A percentile compares a stretch with the other conserved stretches of the same genome.
These are phyloP conservation scores for Lolium multiflorum DNA, from an alignment of 176 grass and related monocot genomes.

Conservation along the genomic window DNA sequence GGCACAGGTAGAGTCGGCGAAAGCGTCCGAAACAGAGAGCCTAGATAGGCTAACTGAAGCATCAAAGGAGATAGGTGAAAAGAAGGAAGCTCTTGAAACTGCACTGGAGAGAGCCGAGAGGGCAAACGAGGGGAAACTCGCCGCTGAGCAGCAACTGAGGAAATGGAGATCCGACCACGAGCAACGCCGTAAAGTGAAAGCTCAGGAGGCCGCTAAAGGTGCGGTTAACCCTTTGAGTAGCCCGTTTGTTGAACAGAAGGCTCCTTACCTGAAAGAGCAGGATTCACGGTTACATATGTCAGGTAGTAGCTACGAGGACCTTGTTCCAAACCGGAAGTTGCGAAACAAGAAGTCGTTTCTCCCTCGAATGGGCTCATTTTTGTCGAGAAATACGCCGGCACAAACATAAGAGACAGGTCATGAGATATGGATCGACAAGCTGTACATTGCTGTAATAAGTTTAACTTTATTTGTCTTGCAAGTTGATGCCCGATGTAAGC, in stretches of 20 bases:
- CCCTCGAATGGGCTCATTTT: constrained; percentile 63
- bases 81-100: constrained; percentile 60
- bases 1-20: constrained; percentile 65
- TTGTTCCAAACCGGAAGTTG: constrained; percentile 47
- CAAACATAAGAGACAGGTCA: constrained; percentile 37
- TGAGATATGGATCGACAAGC: constrained; percentile 10
- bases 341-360: constrained; percentile 82
- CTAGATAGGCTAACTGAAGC: constrained; percentile 62
- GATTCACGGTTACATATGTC: constrained; percentile 44
- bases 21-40: constrained; percentile 60
- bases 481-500: constrained; percentile 37
- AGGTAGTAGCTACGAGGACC: constrained; percentile 41
- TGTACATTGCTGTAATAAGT: constrained; percentile 55
- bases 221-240: constrained; percentile 65
- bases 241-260: constrained; percentile 53
- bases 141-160: constrained; percentile 80
- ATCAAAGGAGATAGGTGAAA: constrained; percentile 64
- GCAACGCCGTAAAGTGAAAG: constrained; percentile 61
- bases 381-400: constrained; percentile 56
- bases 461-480: constrained; percentile 39
- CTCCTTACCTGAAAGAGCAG: constrained; percentile 36
- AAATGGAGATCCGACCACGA: constrained; percentile 97
- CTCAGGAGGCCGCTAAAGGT: constrained; percentile 58
- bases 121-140: constrained; percentile 83
- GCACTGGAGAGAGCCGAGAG: constrained; percentile 65